A percentile compares a stretch with the other conserved stretches of the same genome.
Conservation (phyloP, 805 yeast genomes). For the Yamadazyma endophytica region DNA sequence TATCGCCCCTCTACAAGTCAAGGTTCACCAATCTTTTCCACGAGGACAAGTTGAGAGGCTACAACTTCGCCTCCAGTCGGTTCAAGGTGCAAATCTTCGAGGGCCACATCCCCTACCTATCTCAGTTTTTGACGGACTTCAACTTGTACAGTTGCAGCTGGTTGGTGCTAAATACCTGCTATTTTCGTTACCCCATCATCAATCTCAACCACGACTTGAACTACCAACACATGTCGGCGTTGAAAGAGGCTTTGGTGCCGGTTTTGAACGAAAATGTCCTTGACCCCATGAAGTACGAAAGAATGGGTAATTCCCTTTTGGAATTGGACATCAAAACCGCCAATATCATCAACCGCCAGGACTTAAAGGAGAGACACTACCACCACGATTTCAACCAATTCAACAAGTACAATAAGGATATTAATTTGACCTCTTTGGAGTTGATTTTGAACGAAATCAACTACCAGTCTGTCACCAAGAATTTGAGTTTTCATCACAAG, state of each 20-base stretch:
- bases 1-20: slow-evolving; percentile 57
- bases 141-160: slow-evolving; percentile 84
- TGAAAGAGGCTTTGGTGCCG: slow-evolving; percentile 9
- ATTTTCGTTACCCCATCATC: slow-evolving; percentile 55
- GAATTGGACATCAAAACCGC: slow-evolving; percentile 69
- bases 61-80: slow-evolving; percentile 3
- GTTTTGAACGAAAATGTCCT: slow-evolving; percentile 27
- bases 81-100: slow-evolving; percentile 44
- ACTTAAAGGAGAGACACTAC: slow-evolving; percentile 39
- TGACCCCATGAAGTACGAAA: slow-evolving; percentile 27
- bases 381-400: slow-evolving; percentile 50
- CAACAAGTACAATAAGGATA: slow-evolving; percentile 7
- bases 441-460: slow-evolving; percentile 58
- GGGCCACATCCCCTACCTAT: slow-evolving; percentile 69
- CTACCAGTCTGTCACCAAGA: slow-evolving; percentile 43
- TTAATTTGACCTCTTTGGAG: slow-evolving; percentile 40
- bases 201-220: slow-evolving; percentile 11
- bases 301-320: slow-evolving; percentile 59
- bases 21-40: slow-evolving; percentile 48
- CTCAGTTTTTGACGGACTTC: slow-evolving; percentile 80
- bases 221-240: slow-evolving; percentile 5
- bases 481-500: slow-evolving; percentile 13
- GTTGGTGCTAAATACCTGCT: slow-evolving; percentile 46
- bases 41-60: slow-evolving; percentile 12
- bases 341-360: slow-evolving; percentile 54